These are phyloP conservation scores for Claviceps sp. DNA, from an alignment of 2,329 filamentous ascomycete species.

Conservation along the genomic window DNA sequence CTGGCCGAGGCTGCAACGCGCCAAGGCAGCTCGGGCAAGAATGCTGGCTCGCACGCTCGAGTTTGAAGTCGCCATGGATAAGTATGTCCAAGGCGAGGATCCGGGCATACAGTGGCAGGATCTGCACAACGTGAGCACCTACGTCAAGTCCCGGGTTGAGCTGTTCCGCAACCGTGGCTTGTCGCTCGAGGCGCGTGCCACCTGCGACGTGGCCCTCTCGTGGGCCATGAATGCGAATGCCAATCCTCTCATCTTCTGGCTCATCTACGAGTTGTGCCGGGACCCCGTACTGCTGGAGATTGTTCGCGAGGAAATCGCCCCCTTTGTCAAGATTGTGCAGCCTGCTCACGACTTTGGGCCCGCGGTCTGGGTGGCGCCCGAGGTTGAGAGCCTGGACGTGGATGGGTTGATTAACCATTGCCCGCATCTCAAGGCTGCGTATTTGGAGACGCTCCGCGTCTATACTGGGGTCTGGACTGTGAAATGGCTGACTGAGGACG, in stretches of 20 bases:
- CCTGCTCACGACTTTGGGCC: conserved; percentile 22
- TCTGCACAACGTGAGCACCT: conserved; percentile 21
- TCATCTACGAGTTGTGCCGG: conserved; percentile 26
- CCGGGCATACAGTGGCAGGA: conserved; percentile 22
- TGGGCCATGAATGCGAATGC: conserved; percentile 27
- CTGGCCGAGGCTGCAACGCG: conserved; percentile 18
- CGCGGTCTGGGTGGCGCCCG: conserved; percentile 22
- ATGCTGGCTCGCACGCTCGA: conserved; percentile 18
- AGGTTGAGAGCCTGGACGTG: conserved; percentile 21
- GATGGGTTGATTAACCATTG: conserved; percentile 22
- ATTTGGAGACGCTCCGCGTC: conserved; percentile 26
- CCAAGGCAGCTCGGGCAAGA: conserved; percentile 15
- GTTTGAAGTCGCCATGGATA: conserved; percentile 23
- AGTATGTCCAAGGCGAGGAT: conserved; percentile 18
- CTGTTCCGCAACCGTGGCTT: conserved; percentile 18
- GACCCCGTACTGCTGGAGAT: conserved; percentile 24
- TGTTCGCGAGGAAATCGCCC: conserved; percentile 25
- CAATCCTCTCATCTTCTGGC: conserved; percentile 25
- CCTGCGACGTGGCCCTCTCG: conserved; percentile 21
- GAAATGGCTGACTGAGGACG: conserved; percentile 19
- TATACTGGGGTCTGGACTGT: conserved; percentile 22
- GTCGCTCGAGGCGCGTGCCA: conserved; percentile 18
- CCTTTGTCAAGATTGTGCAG: conserved; percentile 18
- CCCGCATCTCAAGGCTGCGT: conserved; percentile 25
- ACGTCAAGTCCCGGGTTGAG: conserved; percentile 18